Percentiles rank a stretch among this genome's conserved stretches.
These are phyloP conservation scores for Pyricularia pennisetigena DNA, from an alignment of 2,329 filamentous ascomycete species.

Conservation along the genomic window DNA sequence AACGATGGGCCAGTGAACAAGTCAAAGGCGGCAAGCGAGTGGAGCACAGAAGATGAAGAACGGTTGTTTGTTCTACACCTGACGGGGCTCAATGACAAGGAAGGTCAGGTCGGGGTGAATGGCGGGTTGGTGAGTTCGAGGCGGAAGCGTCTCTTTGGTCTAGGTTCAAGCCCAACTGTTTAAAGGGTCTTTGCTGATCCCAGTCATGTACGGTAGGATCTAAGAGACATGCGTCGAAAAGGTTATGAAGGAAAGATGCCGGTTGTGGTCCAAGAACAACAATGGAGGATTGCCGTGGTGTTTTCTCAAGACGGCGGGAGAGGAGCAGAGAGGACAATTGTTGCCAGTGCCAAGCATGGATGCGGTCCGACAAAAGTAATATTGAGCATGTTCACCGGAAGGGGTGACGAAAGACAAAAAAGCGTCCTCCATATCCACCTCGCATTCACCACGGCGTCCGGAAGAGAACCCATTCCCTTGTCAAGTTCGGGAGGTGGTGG, in stretches of 20 bases:
- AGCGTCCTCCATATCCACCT: conserved; percentile 2
- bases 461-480: conserved; percentile 4
- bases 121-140: background rate
- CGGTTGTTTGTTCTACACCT: background rate
- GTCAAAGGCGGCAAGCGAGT: background rate
- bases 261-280: background rate
- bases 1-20: background rate
- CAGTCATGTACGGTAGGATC: background rate
- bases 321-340: background rate
- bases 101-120: background rate
- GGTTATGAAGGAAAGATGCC: background rate
- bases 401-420: conserved; percentile 3
- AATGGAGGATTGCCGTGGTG: background rate
- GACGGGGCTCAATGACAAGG: background rate
- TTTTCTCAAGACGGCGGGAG: background rate
- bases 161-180: background rate
- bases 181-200: background rate
- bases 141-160: background rate
- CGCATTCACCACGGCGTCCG: conserved; percentile 2
- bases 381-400: background rate
- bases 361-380: background rate
- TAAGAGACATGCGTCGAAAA: background rate
- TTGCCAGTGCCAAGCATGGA: background rate
- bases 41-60: background rate
- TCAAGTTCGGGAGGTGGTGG: background rate